These are phyloP conservation scores for Leucosporidium creatinivorum DNA, from an alignment of 768 basidiomycete genomes.

Conservation along the genomic window DNA sequence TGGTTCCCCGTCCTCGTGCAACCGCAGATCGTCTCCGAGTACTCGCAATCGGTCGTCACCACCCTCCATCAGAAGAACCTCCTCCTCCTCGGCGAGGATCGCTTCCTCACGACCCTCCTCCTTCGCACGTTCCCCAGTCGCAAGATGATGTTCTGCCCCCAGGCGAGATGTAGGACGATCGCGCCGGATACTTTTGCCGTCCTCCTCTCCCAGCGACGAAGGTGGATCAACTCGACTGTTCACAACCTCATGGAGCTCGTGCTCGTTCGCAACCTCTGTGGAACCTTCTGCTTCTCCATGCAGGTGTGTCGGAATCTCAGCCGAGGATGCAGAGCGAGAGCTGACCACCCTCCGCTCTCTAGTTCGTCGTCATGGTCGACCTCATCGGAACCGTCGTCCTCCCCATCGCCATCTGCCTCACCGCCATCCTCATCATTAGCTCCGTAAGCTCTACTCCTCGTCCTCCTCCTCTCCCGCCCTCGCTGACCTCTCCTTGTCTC, in stretches of 20 bases:
- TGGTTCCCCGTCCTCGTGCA: constrained; percentile 97
- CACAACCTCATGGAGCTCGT: constrained; percentile 99
- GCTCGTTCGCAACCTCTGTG: constrained; percentile 90
- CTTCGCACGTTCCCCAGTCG: constrained; percentile 94
- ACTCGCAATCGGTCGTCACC: constrained; percentile 85
- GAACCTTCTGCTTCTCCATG: constrained; percentile 99
- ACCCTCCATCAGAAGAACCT: constrained; percentile 98
- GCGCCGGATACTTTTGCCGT: constrained; percentile 92
- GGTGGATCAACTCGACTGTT: constrained; percentile 99
- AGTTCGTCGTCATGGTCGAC: constrained; percentile 98
- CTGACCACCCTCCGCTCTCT: no score
- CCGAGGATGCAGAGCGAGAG: no score
- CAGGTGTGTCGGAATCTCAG: constrained; percentile 42
- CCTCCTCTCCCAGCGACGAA: constrained; percentile 88
- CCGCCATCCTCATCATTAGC: constrained; percentile 76
- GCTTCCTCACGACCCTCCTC: constrained; percentile 93
- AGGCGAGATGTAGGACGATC: constrained; percentile 88
- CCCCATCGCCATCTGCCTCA: constrained; percentile 85
- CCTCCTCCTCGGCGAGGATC: constrained; percentile 92
- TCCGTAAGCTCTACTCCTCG: neutral
- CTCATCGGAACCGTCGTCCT: constrained; percentile 83
- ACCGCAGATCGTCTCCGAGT: constrained; percentile 94
- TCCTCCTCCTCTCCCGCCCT: neutral
- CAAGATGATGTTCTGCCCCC: constrained; percentile 99
- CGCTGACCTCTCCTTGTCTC: neutral